Conservation (phyloP, 345 rosid species). For the Aquilaria malaccensis region DNA sequence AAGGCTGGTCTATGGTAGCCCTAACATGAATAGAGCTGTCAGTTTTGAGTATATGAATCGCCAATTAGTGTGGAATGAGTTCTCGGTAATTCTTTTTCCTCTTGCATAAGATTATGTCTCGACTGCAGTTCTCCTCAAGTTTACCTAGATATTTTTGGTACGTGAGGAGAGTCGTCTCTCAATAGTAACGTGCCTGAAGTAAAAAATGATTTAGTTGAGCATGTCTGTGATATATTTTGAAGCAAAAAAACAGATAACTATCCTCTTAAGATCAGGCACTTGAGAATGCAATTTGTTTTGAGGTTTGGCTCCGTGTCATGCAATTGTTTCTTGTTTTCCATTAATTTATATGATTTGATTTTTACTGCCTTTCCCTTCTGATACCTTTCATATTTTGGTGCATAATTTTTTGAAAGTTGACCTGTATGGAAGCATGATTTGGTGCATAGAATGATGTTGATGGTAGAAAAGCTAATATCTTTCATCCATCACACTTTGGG, state of each 20-base stretch:
- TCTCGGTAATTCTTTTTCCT: conserved; percentile 58
- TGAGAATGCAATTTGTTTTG: no score
- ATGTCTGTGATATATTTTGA: not conserved
- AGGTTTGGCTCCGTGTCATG: no score
- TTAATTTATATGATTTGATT: no score
- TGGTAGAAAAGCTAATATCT: no score
- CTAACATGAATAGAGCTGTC: conserved; percentile 93
- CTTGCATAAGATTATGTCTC: not conserved
- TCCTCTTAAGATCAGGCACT: not conserved
- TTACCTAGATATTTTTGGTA: not conserved
- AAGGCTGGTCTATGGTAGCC: conserved; percentile 86
- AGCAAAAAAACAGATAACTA: not conserved
- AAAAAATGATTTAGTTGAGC: not conserved
- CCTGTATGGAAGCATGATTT: no score
- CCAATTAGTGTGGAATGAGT: conserved; percentile 98
- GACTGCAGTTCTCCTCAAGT: not conserved
- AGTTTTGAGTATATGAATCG: conserved; percentile 99
- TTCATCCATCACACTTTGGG: no score
- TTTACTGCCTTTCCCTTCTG: no score
- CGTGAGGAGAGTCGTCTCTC: conserved; percentile 1
- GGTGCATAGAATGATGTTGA: no score
- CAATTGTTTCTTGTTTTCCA: no score
- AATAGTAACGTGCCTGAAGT: not conserved
- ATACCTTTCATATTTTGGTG: no score
- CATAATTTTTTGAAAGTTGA: no score